Evolutionary conservation across 495 filamentous ascomycete genomes (phyloP), one percentile per base, ranked within the genome.

Genomic region (Aspergillus diversus): DNA sequence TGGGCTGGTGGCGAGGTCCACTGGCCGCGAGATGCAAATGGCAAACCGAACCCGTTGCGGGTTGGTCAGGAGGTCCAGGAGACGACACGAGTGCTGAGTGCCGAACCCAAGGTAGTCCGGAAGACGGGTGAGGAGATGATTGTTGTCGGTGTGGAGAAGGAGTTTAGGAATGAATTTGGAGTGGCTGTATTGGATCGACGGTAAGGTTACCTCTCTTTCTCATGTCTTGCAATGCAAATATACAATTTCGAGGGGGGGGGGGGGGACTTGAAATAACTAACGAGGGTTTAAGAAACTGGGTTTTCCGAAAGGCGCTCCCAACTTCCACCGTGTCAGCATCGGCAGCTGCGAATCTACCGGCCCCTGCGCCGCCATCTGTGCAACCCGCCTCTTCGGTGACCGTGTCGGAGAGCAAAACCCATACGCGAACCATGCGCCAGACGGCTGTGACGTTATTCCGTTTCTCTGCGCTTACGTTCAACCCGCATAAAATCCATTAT

Each of bases 401-500:
- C 42, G 48, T 57, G 46, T 69, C 70, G 2, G 52, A 68, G 13
- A 70, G 67, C 0, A 71, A 63, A 32, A 76, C 70, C 0, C 71
- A 77, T 59, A 75, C 69, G 39, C 73, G 79, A n/a, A 79, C 81
- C 11, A 74, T 86, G 49, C 63, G 69, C 13, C 85, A 84, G 70
- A 86, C 86, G 0, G 76, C 81, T 4, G 80, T 83, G 5, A 81
- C 83, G 0, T 80, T 91, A 7, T 90, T 91, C 70, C 82, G 88
- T 5, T 92, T 91, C 77, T 89, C 86, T 0, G 89, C 89, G 0
- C 71, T 92, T 27, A 91, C 88, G 4, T 90, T 89, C 71, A 91
- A 91, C 62, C 84, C 80, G 0, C 89, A 91, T 66, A 89, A 85
- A 71, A 91, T 91, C 46, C 89, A 91, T 68, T 90, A 89, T 69